Evolutionary conservation across 2,329 filamentous ascomycete species (phyloP), one percentile per base, ranked within the genome.

Genomic region (Capronia americana): DNA sequence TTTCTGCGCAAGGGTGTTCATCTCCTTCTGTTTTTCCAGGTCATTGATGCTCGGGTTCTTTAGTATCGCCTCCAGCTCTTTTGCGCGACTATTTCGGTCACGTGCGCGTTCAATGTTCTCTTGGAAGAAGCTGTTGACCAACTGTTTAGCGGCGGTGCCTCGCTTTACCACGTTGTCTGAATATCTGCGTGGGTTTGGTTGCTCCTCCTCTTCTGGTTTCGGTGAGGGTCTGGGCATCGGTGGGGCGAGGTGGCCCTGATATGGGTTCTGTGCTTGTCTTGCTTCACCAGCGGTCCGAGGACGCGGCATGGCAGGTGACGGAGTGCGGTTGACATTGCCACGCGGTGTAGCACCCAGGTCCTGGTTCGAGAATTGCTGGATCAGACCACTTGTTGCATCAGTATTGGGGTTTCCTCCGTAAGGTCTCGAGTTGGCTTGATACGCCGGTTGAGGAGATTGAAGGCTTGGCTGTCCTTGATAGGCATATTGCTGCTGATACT

Each of bases 331-430:
- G 76, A 93, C 93, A 57, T 88, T 87, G 32, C 85, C 85, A 71
- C 92, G 87, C 67, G 88, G 88, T 51, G 87, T 88, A 53, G 87
- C 88, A 67, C 91, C 90, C 48, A 98, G 86, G 78, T 97, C 96
- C 83, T 98, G 94, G 79, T 97, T 93, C 65, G 94, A 96, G 79
- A 98, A 96, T 78, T 99, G 95, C 77, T 97, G 92, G 67, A 93
- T 93, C 54, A 98, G 86, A 32, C 93, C 93, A 74, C 92, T 95
- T 73, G 94, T 96, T 72, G 90, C 91, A 76, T 97, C 93, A 75
- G 92, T 92, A 76, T 82, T 86, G 81, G 78, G 78, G 73, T 84
- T 85, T 44, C 77, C 80, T 74, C 79, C 79, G 70, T 73, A 72
- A 4, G 64, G 66, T 57, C 72, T 63, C 26, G 71, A 56, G 63